These are phyloP conservation scores for Coffea canephora DNA, from an alignment of 257 asterid species.

Conservation along the genomic window DNA sequence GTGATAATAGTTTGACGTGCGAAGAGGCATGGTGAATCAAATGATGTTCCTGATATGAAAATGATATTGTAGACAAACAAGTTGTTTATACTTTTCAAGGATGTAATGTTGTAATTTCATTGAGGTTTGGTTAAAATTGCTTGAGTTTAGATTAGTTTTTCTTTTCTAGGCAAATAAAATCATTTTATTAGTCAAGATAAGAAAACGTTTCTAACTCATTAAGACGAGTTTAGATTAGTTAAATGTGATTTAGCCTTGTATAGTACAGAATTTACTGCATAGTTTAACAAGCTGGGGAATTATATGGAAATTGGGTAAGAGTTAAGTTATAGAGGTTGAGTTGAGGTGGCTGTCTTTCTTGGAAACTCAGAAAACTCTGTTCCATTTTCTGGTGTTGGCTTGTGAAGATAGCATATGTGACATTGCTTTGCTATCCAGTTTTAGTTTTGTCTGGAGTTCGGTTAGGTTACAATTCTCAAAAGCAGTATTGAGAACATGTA, in stretches of 20 bases:
- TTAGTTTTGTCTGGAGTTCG: background rate
- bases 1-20: background rate
- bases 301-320: background rate
- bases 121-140: background rate
- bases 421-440: background rate
- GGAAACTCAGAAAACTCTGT: background rate
- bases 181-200: no score
- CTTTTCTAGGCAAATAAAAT: no score
- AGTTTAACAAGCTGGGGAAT: background rate
- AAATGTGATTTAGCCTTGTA: background rate
- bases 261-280: background rate
- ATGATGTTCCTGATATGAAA: background rate
- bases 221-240: background rate
- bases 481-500: background rate
- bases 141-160: background rate
- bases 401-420: background rate
- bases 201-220: no score
- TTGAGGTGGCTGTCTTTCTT: background rate
- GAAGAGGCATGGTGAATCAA: background rate
- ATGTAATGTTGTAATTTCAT: background rate
- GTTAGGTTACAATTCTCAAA: no score
- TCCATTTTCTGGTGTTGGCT: background rate
- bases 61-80: background rate
- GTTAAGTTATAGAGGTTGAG: background rate
- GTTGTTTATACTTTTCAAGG: background rate